A percentile compares a stretch with the other conserved stretches of the same genome.
Conservation (phyloP, 2,329 filamentous ascomycete species). For the Cladophialophora bantiana region DNA sequence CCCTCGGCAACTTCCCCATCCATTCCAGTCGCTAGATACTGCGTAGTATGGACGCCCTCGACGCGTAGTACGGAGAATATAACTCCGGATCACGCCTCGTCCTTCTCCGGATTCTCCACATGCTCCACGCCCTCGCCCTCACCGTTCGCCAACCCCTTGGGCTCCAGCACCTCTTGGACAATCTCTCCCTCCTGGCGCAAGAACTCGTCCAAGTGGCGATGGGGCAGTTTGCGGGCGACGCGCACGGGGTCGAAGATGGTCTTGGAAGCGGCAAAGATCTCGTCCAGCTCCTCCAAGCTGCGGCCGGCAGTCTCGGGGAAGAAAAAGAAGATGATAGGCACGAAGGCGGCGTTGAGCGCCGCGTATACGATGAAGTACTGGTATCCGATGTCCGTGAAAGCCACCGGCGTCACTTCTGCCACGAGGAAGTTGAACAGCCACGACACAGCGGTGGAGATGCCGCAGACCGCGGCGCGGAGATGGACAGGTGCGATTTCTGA, state of each 20-base stretch:
- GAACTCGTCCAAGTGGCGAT: background rate
- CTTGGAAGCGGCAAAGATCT: constrained; percentile 42
- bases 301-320: constrained; percentile 45
- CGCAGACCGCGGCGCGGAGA: constrained; percentile 46
- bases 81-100: background rate
- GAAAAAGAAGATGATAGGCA: constrained; percentile 44
- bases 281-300: constrained; percentile 45
- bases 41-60: no score
- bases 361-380: constrained; percentile 44
- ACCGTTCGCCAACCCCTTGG: background rate
- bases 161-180: background rate
- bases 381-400: constrained; percentile 44
- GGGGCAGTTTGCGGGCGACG: constrained; percentile 47
- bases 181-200: background rate
- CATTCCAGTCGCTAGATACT: background rate
- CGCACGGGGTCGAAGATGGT: constrained; percentile 57
- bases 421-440: constrained; percentile 45
- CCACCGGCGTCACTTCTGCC: constrained; percentile 45
- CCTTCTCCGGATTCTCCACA: constrained; percentile 7
- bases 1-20: no score
- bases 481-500: constrained; percentile 46
- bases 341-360: constrained; percentile 41
- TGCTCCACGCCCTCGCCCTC: background rate
- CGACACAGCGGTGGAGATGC: constrained; percentile 44
- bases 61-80: no score